phyloP scores from a whole-genome alignment of 75 land plant genomes.

The Cunninghamia lanceolata region DNA sequence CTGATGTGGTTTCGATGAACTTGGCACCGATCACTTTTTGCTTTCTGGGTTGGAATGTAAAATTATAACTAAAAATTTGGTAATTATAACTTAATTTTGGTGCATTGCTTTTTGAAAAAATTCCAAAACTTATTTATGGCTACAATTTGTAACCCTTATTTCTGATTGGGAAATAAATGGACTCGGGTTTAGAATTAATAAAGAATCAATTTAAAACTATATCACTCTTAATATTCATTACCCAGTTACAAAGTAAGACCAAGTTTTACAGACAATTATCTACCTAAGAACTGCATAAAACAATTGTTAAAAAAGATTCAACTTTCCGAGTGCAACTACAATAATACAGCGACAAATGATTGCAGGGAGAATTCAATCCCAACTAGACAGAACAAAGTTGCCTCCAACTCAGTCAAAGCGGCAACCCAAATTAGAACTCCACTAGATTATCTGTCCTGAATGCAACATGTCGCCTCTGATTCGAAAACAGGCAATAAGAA shows the following conservation, averaged over 20 bases:
- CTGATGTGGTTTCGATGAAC: not conserved
- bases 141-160: not conserved
- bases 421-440: not conserved
- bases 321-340: not conserved
- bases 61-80: not conserved
- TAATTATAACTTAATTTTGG: too few relatives aligned
- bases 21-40: not conserved
- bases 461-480: not conserved
- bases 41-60: not conserved
- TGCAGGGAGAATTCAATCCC: not conserved
- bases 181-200: not conserved
- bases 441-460: not conserved
- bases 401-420: not conserved
- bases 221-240: not conserved
- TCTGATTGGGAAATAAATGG: not conserved
- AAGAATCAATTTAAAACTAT: not conserved
- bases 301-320: not conserved
- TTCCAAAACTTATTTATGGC: not conserved
- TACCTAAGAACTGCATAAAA: not conserved
- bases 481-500: not conserved
- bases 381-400: conserved; percentile 3
- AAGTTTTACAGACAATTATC: not conserved
- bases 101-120: not conserved
- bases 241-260: not conserved
- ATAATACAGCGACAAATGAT: not conserved